A percentile compares a stretch with the other conserved stretches of the same genome.
Evolutionary conservation across 163 green algal genomes (phyloP).

Genomic region (Scenedesmus sp.): DNA sequence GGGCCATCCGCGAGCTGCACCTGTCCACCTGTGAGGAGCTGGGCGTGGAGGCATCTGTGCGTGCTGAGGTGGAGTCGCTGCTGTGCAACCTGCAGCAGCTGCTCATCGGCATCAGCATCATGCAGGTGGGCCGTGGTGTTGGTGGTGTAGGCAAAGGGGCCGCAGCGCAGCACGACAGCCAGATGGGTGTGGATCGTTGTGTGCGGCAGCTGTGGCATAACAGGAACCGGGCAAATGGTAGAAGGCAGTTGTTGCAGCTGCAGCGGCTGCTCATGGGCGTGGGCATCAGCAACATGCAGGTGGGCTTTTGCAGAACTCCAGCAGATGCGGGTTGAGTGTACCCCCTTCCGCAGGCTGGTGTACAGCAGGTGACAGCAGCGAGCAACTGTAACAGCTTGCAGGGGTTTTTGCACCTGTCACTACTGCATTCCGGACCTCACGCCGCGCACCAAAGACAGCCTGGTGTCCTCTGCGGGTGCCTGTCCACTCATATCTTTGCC

Average conservation of each 20-base stretch:
- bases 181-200: neutral
- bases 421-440: constrained; percentile 77
- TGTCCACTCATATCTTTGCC: constrained; percentile 96
- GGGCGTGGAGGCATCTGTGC: constrained; percentile 65
- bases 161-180: neutral
- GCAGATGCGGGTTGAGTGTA: no score
- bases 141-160: neutral
- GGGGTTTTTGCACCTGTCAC: neutral
- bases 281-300: no score
- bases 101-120: constrained; percentile 93
- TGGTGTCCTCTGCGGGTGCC: constrained; percentile 97
- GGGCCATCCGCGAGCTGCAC: constrained; percentile 87
- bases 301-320: no score
- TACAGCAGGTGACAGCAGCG: no score
- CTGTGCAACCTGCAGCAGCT: constrained; percentile 95
- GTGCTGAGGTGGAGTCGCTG: constrained; percentile 84
- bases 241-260: neutral
- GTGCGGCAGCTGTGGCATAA: neutral
- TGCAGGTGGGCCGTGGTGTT: constrained; percentile 73
- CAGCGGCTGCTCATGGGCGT: no score
- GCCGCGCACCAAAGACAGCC: constrained; percentile 76
- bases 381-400: no score
- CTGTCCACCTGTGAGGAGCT: constrained; percentile 79
- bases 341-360: no score
- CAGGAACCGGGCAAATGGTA: neutral